Evolutionary conservation across 2,329 filamentous ascomycete species (phyloP), one percentile per base, ranked within the genome.

Genomic region (Botrytis tulipae): DNA sequence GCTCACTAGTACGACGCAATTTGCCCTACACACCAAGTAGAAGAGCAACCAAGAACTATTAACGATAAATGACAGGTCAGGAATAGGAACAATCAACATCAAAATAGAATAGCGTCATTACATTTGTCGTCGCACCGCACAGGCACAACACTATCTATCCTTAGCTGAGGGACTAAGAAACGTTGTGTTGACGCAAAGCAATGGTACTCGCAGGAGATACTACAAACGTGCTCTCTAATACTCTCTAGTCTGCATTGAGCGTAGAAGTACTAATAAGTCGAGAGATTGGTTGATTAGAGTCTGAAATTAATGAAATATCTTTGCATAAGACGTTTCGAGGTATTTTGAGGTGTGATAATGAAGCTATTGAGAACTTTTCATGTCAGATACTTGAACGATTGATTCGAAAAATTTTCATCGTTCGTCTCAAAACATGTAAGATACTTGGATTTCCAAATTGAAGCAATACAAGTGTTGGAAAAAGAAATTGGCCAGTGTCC

Each of bases 401-500:
- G 37, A 29, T 57, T 69, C 48, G 6, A 29, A 8, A 9, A 10
- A 6, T 29, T 54, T 32, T 57, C 66, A 25, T 42, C n/a, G 66
- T 59, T 57, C 66, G 48, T 69, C 66, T 69, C 66, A 32, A 57
- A 69, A 32, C 66, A 42, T 57, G 68, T 46, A 61, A 46, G 54
- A 70, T 44, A 20, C 3, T 46, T 29, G 22, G 29, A 35, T 61
- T 29, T 46, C 29, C 35, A 32, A n/a, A 25, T 42, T 68, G 65
- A 54, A 68, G 65, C 65, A 54, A 42, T 29, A 25, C 35, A 57
- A 54, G 60, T 72, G 48, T 72, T 61, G 73, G 72, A 66, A 71
- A 70, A 59, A 66, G 76, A 77, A 69, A 78, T 77, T 78, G 71
- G 62, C 67, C 42, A 51, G 44, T 73, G 71, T 73, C 73, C 76